Percentiles rank a stretch among this genome's conserved stretches.
Conservation (phyloP, 148 eudicot genomes). For the Vaccinium corymbosum region DNA sequence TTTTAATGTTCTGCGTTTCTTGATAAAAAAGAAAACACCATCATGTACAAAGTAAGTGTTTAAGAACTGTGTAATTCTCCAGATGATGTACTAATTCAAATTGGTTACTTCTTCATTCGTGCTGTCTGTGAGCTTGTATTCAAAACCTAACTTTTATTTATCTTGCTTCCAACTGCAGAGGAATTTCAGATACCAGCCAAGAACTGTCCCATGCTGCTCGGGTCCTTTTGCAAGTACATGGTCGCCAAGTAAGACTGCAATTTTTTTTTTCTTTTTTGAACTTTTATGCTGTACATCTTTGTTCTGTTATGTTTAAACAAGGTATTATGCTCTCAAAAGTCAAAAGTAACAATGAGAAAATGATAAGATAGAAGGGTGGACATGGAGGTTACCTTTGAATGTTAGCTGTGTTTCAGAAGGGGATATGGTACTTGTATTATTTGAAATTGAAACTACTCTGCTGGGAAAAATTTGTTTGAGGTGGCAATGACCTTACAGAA, state of each 20-base stretch:
- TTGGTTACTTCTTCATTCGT: neutral
- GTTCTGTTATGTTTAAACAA: neutral
- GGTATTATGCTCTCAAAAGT: neutral
- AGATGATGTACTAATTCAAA: neutral
- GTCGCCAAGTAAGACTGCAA: constrained; percentile 7
- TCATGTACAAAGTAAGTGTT: neutral
- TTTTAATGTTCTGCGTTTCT: neutral
- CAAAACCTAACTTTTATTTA: neutral
- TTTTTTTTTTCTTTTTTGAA: neutral
- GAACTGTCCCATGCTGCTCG: neutral
- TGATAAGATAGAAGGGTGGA: no score
- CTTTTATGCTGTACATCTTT: neutral
- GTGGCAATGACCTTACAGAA: neutral
- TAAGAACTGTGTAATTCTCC: neutral
- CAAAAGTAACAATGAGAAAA: no score
- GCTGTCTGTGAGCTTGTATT: neutral
- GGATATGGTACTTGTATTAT: no score
- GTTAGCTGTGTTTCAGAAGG: neutral
- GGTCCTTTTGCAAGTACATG: neutral
- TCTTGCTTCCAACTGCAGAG: constrained; percentile 2
- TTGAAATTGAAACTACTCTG: neutral
- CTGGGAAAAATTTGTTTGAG: neutral
- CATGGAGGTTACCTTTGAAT: neutral
- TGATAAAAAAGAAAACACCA: neutral
- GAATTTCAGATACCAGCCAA: neutral